Conservation (phyloP, 2,329 filamentous ascomycete genomes). For the Talaromyces pinophilus region DNA sequence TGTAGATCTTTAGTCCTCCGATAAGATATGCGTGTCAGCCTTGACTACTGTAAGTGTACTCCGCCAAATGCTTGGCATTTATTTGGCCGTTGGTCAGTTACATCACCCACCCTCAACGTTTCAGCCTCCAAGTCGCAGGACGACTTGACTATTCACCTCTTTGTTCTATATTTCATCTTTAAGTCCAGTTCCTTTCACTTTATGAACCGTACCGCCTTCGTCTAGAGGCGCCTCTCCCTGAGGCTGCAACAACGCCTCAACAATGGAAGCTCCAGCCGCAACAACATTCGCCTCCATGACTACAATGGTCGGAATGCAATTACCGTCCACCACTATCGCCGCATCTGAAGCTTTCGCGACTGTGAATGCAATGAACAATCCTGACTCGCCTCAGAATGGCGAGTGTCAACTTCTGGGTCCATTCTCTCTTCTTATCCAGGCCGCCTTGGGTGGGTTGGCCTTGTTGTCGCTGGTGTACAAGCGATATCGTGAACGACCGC, state of each 20-base stretch:
- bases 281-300: conserved; percentile 13
- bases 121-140: conserved; percentile 5
- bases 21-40: neutral
- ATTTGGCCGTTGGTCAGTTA: neutral
- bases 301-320: conserved; percentile 7
- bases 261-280: conserved; percentile 9
- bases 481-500: conserved; percentile 85
- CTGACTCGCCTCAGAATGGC: conserved; percentile 55
- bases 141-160: neutral
- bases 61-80: neutral
- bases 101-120: conserved; percentile 1
- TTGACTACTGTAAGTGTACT: neutral
- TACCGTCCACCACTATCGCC: conserved; percentile 6
- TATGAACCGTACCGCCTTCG: conserved; percentile 7
- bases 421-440: conserved; percentile 89
- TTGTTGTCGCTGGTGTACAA: conserved; percentile 88
- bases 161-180: neutral
- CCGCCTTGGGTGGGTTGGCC: conserved; percentile 78
- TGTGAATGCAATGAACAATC: conserved; percentile 32
- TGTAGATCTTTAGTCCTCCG: neutral
- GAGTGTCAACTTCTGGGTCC: conserved; percentile 87
- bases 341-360: neutral
- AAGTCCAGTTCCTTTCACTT: neutral
- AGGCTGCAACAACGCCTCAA: conserved; percentile 16
- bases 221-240: conserved; percentile 17